Conservation (phyloP, 2,329 filamentous ascomycete species). For the Cladosporium phlei region DNA sequence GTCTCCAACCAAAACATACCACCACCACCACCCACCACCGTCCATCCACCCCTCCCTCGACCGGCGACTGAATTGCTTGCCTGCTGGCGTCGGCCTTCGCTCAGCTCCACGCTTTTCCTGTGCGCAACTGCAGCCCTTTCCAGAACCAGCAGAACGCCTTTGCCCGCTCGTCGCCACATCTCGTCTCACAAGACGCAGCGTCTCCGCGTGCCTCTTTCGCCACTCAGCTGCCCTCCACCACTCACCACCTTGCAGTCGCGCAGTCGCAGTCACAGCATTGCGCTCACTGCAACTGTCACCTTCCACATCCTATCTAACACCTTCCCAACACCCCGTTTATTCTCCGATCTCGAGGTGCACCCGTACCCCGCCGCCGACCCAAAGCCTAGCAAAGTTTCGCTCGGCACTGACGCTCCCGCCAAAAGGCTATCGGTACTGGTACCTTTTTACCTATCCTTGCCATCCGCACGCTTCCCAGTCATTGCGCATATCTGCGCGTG, state of each 20-base stretch:
- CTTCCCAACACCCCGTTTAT: conserved; percentile 20
- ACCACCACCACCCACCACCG: conserved; percentile 9
- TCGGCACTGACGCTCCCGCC: no score
- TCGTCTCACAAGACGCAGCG: conserved; percentile 25
- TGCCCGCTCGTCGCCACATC: conserved; percentile 17
- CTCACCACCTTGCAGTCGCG: no score
- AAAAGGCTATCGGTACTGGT: no score
- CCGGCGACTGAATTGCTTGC: not conserved
- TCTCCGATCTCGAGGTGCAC: conserved; percentile 20
- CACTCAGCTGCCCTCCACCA: conserved; percentile 14
- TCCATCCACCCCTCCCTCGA: not conserved
- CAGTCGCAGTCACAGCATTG: conserved; percentile 7
- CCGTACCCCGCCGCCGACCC: conserved; percentile 9
- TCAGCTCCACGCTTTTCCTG: conserved; percentile 8
- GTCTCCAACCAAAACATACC: no score
- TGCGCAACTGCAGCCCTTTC: conserved; percentile 17
- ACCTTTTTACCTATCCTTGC: not conserved
- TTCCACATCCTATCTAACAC: no score
- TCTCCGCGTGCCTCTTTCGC: no score
- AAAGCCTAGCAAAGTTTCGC: conserved; percentile 10
- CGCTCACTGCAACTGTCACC: no score
- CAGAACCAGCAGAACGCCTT: conserved; percentile 13
- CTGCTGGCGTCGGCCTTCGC: conserved; percentile 10
- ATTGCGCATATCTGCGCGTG: no score
- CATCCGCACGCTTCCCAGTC: not conserved